phyloP scores from a whole-genome alignment of 805 yeast genomes.

The Blastobotrys robertii region DNA sequence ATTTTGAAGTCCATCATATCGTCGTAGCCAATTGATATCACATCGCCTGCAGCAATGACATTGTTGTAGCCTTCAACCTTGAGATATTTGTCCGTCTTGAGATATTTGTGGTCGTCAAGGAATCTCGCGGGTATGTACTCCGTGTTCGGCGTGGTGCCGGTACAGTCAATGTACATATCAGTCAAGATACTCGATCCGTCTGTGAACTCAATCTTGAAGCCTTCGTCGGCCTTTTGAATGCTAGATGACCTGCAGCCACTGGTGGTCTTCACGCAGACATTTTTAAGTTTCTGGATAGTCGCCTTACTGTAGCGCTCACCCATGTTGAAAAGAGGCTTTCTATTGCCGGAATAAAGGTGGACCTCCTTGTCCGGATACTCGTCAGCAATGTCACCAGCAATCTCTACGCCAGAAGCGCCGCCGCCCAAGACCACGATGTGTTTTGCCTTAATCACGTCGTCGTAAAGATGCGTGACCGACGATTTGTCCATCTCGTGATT shows the following conservation, averaged over 20 bases:
- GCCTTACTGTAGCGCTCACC: conserved; percentile 7
- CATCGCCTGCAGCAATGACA: conserved; percentile 16
- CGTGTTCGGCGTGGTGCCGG: conserved; percentile 15
- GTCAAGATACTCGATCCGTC: conserved; percentile 8
- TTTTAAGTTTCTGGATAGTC: conserved; percentile 11
- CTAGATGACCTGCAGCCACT: background rate
- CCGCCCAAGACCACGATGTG: conserved; percentile 41
- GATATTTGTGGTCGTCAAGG: conserved; percentile 11
- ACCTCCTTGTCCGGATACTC: conserved; percentile 32
- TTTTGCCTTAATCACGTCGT: conserved; percentile 28
- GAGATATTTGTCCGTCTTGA: conserved; percentile 11
- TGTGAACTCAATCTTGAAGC: conserved; percentile 6
- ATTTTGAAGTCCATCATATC: conserved; percentile 10
- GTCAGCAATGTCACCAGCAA: conserved; percentile 38
- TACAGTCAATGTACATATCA: conserved; percentile 13
- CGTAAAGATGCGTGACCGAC: conserved; percentile 5
- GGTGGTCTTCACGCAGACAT: conserved; percentile 14
- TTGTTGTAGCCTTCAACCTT: conserved; percentile 8
- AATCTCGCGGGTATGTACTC: conserved; percentile 7
- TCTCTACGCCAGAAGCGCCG: conserved; percentile 44
- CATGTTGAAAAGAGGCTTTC: conserved; percentile 11
- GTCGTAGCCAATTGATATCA: conserved; percentile 6
- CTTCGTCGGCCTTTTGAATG: conserved; percentile 2
- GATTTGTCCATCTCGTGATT: conserved; percentile 5
- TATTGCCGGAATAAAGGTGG: conserved; percentile 16